Evolutionary conservation across 129 eudicot species (phyloP), one percentile per base, ranked within the genome.

Genomic region (Centrapalus pauciflorus): DNA sequence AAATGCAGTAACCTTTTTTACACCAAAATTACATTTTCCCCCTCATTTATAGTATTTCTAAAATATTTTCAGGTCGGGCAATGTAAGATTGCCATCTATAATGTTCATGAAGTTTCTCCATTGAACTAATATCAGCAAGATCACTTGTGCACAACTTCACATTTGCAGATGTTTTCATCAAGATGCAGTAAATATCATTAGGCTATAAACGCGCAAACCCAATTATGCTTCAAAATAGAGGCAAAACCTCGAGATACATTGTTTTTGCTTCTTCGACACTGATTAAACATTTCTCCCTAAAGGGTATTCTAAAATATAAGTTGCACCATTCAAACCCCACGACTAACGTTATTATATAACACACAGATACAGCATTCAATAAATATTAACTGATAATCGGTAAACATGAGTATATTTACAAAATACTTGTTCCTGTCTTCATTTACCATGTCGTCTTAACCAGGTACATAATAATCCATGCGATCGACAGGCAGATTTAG

Each of bases 381-480:
- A 61, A 1, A 50, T 30, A 61, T 61, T n/a, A 61, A 33, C 67
- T 57, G 4, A 11, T 13, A 41, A 70, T n/a, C n/a, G 52, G 52
- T 14, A 7, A 13, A 64, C 17, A 45, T n/a, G n/a, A 43, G 45
- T 38, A 41, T 77, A 77, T 77, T 64, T 70, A 77, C 77, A 77
- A 43, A n/a, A 30, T 32, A 54, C 7, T 4, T 50, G 30, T 26
- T 58, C 41, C 27, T 48, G 2, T 19, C 55, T 41, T 34, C 51
- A 21, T n/a, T 24, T 26, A 45, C 19, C 32, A 2, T 16, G 3
- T 24, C 56, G 0, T 76, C n/a, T 84, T 79, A 94, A 29, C 96
- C 97, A 35, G 99, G 88, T 57, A 94, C 95, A 58, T 80, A 94
- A 65, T 84, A 94, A 77, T 94, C 99, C 99, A 94, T 94, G 79